Evolutionary conservation across 2,329 filamentous ascomycete genomes (phyloP), one percentile per base, ranked within the genome.

Genomic region (Huntiella abstrusa): DNA sequence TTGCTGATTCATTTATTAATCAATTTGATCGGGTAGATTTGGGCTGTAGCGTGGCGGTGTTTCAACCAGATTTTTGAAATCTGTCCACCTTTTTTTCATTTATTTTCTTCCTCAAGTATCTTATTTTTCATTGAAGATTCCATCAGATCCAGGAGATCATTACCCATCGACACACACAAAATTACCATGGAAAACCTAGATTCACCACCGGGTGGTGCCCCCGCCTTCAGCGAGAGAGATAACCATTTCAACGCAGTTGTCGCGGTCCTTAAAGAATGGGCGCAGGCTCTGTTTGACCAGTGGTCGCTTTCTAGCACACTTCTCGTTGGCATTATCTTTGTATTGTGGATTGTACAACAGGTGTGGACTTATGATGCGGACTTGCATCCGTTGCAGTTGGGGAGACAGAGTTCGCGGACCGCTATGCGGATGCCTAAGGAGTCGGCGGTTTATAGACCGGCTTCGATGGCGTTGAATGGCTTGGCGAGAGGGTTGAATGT

Each of bases 321-420:
- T 32, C 69, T 98, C 52, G 70, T 75, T 40, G 72, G 79, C 17
- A 57, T 73, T 50, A 67, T 95, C 38, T 65, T 79, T 51, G 66
- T 70, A 46, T 71, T 86, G 55, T 62, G 88, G 48, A 70, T 77
- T 48, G 86, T 83, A 61, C 73, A 78, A 39, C 64, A 92, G 52
- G 66, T 82, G 55, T 75, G 75, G 51, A 71, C 74, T 43, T 73
- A 75, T 50, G 88, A 95, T 45, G 83, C 91, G 4, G 91, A 98
- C 64, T 81, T 82, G 4, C 91, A 96, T 61, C 88, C 91, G 33
- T 78, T 94, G 61, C 73, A 96, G 41, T 77, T 98, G 22, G 83
- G 83, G 47, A 76, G 88, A 46, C 91, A 96, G 67, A 75, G 85
- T 2, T 70, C 78, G 52, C 71, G 81, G 43, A 82, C 84, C 6